Evolutionary conservation across 805 yeast species (phyloP).

Genomic region (Saccharomycopsis olivae): DNA sequence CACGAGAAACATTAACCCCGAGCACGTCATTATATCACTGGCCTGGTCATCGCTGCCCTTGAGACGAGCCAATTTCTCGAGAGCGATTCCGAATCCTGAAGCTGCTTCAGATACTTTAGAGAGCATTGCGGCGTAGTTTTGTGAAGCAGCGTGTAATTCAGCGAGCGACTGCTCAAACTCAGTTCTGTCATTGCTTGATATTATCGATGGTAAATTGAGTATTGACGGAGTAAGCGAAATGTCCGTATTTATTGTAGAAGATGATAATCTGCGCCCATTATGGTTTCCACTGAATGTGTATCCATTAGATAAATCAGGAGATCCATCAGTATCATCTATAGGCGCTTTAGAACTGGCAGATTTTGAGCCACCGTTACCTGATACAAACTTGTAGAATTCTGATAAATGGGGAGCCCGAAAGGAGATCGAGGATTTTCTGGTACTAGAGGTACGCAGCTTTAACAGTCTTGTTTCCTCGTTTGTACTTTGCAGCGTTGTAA

Average conservation of each 20-base stretch:
- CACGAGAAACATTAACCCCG: slow-evolving; percentile 66
- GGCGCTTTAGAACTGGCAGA: background rate
- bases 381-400: slow-evolving; percentile 47
- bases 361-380: slow-evolving; percentile 20
- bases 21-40: slow-evolving; percentile 58
- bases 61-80: slow-evolving; percentile 53
- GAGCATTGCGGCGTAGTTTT: slow-evolving; percentile 37
- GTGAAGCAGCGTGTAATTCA: slow-evolving; percentile 37
- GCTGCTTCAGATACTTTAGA: slow-evolving; percentile 45
- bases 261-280: slow-evolving; percentile 5
- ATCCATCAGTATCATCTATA: no score
- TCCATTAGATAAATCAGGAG: no score
- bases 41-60: slow-evolving; percentile 51
- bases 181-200: slow-evolving; percentile 50
- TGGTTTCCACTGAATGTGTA: background rate
- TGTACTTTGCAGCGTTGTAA: no score
- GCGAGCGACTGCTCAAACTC: slow-evolving; percentile 38
- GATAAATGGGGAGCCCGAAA: slow-evolving; percentile 38
- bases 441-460: background rate
- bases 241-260: slow-evolving; percentile 11
- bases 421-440: slow-evolving; percentile 9
- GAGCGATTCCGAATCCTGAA: slow-evolving; percentile 57
- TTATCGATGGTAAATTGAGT: slow-evolving; percentile 47
- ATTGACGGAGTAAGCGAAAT: slow-evolving; percentile 33
- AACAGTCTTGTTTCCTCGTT: background rate